Percentiles rank a stretch among this genome's conserved stretches.
phyloP scores from a whole-genome alignment of 2,329 filamentous ascomycete species.

The Ceratocystis destructans region DNA sequence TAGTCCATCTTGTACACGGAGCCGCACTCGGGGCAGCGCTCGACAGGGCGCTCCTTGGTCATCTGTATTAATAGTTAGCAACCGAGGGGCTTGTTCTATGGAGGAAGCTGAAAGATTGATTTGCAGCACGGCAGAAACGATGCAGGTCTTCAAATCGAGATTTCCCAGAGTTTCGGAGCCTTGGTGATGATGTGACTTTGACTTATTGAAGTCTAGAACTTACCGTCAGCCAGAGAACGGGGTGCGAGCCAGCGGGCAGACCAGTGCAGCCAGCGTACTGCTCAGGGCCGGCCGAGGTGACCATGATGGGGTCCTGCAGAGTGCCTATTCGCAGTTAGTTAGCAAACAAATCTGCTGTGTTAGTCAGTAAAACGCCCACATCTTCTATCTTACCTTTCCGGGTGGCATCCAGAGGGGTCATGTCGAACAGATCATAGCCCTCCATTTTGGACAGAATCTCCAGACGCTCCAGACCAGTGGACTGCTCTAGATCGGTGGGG shows the following conservation, averaged over 20 bases:
- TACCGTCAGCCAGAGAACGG: slow-evolving; percentile 81
- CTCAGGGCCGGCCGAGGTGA: slow-evolving; percentile 87
- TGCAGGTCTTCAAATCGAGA: not conserved
- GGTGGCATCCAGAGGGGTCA: slow-evolving; percentile 87
- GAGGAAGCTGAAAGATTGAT: not conserved
- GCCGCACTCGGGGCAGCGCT: slow-evolving; percentile 94
- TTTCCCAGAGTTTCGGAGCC: not conserved
- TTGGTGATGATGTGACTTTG: not conserved
- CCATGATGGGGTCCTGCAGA: slow-evolving; percentile 73
- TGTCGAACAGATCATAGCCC: slow-evolving; percentile 94
- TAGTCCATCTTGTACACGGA: slow-evolving; percentile 98
- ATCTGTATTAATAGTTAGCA: slow-evolving; percentile 38
- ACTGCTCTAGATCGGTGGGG: slow-evolving; percentile 86
- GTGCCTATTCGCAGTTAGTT: slow-evolving; percentile 45
- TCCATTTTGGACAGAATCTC: slow-evolving; percentile 99
- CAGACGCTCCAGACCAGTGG: slow-evolving; percentile 94
- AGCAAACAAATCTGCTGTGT: not conserved
- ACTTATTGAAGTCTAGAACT: slow-evolving; percentile 26
- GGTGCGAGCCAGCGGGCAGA: slow-evolving; percentile 80
- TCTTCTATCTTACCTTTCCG: slow-evolving; percentile 52
- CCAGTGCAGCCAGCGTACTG: slow-evolving; percentile 96
- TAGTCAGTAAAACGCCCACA: not conserved
- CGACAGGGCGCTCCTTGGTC: slow-evolving; percentile 75
- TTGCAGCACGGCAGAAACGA: not conserved
- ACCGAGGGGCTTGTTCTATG: not conserved